These are phyloP conservation scores for Apiospora phragmitis DNA, from an alignment of 2,329 filamentous ascomycete species.

Conservation along the genomic window DNA sequence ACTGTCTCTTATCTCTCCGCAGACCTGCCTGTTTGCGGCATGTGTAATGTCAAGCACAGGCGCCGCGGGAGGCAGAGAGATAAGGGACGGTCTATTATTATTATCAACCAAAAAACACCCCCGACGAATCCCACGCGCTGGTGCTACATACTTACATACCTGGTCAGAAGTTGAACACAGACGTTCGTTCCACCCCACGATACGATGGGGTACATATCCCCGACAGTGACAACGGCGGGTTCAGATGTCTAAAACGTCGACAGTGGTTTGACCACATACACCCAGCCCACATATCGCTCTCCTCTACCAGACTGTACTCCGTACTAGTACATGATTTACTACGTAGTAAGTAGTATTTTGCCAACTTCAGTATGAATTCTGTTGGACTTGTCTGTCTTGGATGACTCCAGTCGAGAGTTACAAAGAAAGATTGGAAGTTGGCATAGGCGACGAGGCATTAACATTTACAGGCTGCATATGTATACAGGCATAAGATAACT, in stretches of 20 bases:
- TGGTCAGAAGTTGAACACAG: neutral
- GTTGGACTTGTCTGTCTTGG: neutral
- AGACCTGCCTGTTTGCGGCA: conserved; percentile 1
- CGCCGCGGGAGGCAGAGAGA: conserved; percentile 8
- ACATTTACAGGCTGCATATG: neutral
- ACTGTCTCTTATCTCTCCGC: conserved; percentile 2
- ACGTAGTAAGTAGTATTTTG: neutral
- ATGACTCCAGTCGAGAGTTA: neutral
- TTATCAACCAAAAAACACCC: conserved; percentile 15
- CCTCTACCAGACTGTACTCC: too few species aligned
- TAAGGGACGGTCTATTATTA: conserved; percentile 12
- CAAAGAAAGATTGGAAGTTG: neutral
- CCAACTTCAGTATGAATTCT: neutral
- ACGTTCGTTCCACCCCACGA: conserved; percentile 1
- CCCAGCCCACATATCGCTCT: neutral
- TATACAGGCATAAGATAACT: neutral
- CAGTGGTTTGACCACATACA: neutral
- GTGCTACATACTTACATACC: neutral
- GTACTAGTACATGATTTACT: too few species aligned
- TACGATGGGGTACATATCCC: conserved; percentile 5
- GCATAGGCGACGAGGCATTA: neutral
- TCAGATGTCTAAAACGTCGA: neutral
- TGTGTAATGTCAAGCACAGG: conserved; percentile 5
- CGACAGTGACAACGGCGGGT: neutral
- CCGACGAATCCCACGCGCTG: conserved; percentile 5